Percentiles rank a stretch among this genome's conserved stretches.
Conservation (phyloP, 257 asterid genomes). For the Galeopsis tetrahit region DNA sequence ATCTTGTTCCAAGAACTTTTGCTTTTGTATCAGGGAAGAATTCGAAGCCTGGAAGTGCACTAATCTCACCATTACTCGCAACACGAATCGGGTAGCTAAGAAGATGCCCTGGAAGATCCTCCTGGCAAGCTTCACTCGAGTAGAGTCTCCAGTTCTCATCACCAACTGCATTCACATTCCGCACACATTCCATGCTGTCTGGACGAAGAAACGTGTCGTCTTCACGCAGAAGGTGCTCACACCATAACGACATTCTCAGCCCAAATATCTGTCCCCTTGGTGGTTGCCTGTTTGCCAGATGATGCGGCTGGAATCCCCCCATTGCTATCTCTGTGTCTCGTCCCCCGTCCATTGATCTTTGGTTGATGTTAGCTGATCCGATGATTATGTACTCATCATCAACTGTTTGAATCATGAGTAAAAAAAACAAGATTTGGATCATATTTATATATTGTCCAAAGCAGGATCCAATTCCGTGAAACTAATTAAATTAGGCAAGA, state of each 20-base stretch:
- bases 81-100: slow-evolving; percentile 72
- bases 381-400: slow-evolving; percentile 92
- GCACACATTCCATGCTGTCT: slow-evolving; percentile 61
- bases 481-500: too few relatives aligned
- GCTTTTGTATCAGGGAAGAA: slow-evolving; percentile 91
- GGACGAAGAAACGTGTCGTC: slow-evolving; percentile 49
- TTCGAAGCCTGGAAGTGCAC: slow-evolving; percentile 54
- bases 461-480: too few relatives aligned
- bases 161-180: slow-evolving; percentile 51
- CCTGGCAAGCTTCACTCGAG: slow-evolving; percentile 42
- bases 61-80: slow-evolving; percentile 52
- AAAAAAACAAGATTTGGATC: neutral
- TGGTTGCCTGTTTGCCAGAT: slow-evolving; percentile 42
- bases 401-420: slow-evolving; percentile 41
- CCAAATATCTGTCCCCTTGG: slow-evolving; percentile 62
- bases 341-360: slow-evolving; percentile 90
- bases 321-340: slow-evolving; percentile 91
- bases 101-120: slow-evolving; percentile 73
- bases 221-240: slow-evolving; percentile 59
- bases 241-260: slow-evolving; percentile 79
- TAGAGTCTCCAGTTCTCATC: slow-evolving; percentile 66
- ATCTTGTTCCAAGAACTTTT: slow-evolving; percentile 64
- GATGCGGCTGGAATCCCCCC: slow-evolving; percentile 88
- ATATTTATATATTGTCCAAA: too few relatives aligned
- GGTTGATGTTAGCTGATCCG: slow-evolving; percentile 96